Evolutionary conservation across 306 rosid genomes (phyloP).

Genomic region (Mucuna pruriens): DNA sequence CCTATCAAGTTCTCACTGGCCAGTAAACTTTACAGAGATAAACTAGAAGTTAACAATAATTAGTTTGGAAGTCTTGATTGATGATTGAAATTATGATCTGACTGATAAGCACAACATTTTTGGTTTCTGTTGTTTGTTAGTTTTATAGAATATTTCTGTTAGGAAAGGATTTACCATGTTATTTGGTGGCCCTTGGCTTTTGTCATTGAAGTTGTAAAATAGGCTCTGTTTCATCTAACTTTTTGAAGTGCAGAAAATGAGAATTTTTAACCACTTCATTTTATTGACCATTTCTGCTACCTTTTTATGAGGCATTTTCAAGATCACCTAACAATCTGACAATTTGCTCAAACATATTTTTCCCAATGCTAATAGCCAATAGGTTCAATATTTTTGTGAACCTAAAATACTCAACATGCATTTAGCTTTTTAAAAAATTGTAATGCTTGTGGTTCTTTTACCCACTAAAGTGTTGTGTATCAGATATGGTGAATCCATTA

Average conservation of each 20-base stretch:
- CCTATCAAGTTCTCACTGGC: slow-evolving; percentile 18
- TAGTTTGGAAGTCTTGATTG: slow-evolving; percentile 3
- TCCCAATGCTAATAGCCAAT: neutral
- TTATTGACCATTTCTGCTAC: slow-evolving; percentile 17
- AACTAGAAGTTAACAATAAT: neutral
- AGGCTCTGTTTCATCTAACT: neutral
- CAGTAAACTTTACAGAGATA: neutral
- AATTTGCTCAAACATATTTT: neutral
- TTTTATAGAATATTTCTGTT: neutral
- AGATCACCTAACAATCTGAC: neutral
- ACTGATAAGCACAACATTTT: neutral
- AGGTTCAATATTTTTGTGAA: neutral
- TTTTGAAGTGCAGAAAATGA: neutral
- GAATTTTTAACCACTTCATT: slow-evolving; percentile 27
- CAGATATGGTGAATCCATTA: slow-evolving; percentile 18
- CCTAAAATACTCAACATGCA: slow-evolving; percentile 20
- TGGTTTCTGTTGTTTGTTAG: slow-evolving; percentile 19
- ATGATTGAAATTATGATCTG: slow-evolving; percentile 27
- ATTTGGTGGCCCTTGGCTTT: slow-evolving; percentile 20
- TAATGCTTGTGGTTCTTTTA: slow-evolving; percentile 8
- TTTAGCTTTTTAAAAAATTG: slow-evolving; percentile 20
- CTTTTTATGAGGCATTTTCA: neutral
- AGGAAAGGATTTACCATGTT: slow-evolving; percentile 15
- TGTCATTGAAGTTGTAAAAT: slow-evolving; percentile 9
- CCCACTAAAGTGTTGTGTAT: slow-evolving; percentile 1